Evolutionary conservation across 345 rosid genomes (phyloP), one percentile per base, ranked within the genome.

Genomic region (Geranium brycei): DNA sequence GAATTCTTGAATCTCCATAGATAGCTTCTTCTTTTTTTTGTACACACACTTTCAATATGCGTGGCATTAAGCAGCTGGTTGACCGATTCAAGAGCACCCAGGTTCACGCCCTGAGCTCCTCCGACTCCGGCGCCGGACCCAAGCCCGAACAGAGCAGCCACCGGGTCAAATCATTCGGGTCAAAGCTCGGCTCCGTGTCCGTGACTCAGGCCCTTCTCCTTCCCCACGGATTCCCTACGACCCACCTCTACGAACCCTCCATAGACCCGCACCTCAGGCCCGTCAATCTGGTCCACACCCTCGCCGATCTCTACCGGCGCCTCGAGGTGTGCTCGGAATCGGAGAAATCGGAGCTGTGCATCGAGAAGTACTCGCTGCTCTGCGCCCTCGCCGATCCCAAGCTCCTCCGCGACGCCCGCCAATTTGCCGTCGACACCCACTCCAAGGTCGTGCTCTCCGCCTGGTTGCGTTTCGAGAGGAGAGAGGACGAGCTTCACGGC

Each of bases 381-480:
- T 75, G 81, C 55, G 64, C 80, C 58, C 76, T 85, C n/a, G 86
- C 87, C 40, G 98, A 91, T 76, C 77, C 91, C 40, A 91, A 91
- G 91, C 68, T 89, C 70, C 76, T 80, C 35, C 76, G 80, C 31
- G 72, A 82, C 41, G 96, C 95, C 0, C 83, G 83, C 77, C 81
- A 84, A 28, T 74, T 72, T 63, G 87, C 98, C 38, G 13, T 61
- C 64, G 98, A 87, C 78, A 82, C 83, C 66, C 82, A 83, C 73
- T 75, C 89, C 15, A 84, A 89, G 79, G 83, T 86, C 19, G 89
- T 89, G 66, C 82, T 92, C 19, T 83, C 90, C 58, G 83, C 95
- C 57, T 92, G 98, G 98, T 77, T 92, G 73, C 77, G 89, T 69
- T 84, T 69, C 67, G 93, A 89, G 82, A 85, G 85, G 78, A 84